Conservation (phyloP, 208 protist genomes). For the Borovskyia barvae region DNA sequence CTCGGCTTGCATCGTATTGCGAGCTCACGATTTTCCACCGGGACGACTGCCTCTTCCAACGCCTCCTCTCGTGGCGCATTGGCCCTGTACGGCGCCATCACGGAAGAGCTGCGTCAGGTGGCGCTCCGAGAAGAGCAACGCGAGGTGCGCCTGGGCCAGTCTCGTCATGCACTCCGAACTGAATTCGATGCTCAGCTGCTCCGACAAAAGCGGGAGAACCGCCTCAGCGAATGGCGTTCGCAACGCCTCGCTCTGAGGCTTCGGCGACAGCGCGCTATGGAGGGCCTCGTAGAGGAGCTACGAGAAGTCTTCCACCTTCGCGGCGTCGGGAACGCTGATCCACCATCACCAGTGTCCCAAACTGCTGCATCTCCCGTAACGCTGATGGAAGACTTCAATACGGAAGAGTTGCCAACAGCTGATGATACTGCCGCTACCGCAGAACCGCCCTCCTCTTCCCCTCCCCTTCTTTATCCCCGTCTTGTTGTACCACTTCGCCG, state of each 20-base stretch:
- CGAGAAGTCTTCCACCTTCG: conserved; percentile 39
- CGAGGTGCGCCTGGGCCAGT: conserved; percentile 22
- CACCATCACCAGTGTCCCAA: not conserved
- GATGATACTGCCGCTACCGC: no score
- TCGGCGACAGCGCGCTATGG: conserved; percentile 41
- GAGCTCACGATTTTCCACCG: conserved; percentile 15
- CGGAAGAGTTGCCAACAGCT: no score
- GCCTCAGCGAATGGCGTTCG: conserved; percentile 60
- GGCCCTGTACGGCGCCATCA: conserved; percentile 66
- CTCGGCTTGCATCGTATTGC: conserved; percentile 22
- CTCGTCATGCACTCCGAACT: conserved; percentile 22
- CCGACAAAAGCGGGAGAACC: conserved; percentile 22
- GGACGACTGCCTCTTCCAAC: conserved; percentile 28
- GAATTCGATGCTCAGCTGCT: conserved; percentile 38
- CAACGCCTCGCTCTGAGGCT: conserved; percentile 48
- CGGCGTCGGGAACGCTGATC: conserved; percentile 1
- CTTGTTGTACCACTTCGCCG: conserved; percentile 17
- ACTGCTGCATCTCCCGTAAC: not conserved
- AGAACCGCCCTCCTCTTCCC: no score
- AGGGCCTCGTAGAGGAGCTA: conserved; percentile 46
- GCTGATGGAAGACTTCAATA: not conserved
- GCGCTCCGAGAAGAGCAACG: conserved; percentile 17
- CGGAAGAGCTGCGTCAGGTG: conserved; percentile 52
- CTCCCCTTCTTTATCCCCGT: no score
- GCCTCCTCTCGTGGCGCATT: conserved; percentile 46